Conservation (phyloP, 495 filamentous ascomycete genomes). For the Astrocystis sublimbata region DNA sequence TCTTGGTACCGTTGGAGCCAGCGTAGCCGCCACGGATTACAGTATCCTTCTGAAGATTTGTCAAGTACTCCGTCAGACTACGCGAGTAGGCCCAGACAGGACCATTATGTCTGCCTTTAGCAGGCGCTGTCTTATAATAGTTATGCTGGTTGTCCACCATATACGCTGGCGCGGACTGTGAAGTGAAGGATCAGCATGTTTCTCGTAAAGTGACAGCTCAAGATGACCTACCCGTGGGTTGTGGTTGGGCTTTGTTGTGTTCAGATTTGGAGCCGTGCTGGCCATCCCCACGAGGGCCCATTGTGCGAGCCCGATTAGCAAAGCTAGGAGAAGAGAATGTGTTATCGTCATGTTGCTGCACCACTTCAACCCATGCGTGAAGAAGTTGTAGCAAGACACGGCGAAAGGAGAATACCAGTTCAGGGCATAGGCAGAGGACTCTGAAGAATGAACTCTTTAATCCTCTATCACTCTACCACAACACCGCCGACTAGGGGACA, state of each 20-base stretch:
- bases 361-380: no score
- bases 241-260: not conserved
- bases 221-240: not conserved
- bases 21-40: conserved; percentile 1
- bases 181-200: not conserved
- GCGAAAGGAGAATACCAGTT: no score
- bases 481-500: no score
- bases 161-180: conserved; percentile 19
- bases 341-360: not conserved
- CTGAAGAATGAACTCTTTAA: no score
- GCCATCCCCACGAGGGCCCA: not conserved
- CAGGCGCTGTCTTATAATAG: conserved; percentile 20
- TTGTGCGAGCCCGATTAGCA: conserved; percentile 1
- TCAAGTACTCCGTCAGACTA: conserved; percentile 15
- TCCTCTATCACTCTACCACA: no score
- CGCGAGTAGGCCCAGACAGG: conserved; percentile 20
- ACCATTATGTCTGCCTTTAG: conserved; percentile 23
- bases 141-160: conserved; percentile 25
- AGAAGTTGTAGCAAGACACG: no score
- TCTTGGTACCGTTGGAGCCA: not conserved
- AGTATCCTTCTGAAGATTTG: not conserved
- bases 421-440: no score
- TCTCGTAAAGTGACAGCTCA: not conserved
- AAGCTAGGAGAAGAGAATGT: not conserved
- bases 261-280: not conserved